Base-by-base conservation (phyloP, 352 stramenopile species). In the Elongisporangium senticosum region DNA sequence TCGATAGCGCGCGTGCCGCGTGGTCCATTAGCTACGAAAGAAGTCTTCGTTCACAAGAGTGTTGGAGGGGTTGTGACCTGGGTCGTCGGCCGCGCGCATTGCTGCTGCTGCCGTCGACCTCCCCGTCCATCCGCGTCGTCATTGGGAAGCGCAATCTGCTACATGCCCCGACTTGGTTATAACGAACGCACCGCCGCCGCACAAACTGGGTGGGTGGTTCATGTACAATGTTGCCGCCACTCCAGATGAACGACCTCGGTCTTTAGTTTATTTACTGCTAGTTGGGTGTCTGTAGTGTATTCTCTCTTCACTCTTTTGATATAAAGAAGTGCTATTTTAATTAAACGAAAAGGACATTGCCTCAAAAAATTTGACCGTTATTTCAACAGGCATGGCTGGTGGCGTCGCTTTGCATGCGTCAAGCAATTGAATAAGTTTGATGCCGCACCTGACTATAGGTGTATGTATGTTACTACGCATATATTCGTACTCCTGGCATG, bases 201-300 rank as follows among this genome's bases (percentile, higher is more conserved):
- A 43, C 33, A 43, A 43, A 43, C 33, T 43, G 33, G 33, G 33
- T 43, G 33, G 33, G 33, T 43, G 33, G 33, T 43, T 43, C 33
- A 43, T 43, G 33, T 43, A 43, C 33, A 17, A 43, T 43, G 33
- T 43, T 43, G 33, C 33, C 33, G 33, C 33, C 33, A 43, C 33
- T 43, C 33, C 33, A 43, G 33, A 43, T 43, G 33, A 43, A 43
- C 33, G 33, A 43, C 33, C 13, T 4, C 33, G 33, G 33, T 43
- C 33, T 43, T 43, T 43, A 43, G 33, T 43, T 43, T 43, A 43
- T 43, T 43, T 43, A 43, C 33, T 43, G 33, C 33, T 43, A 43
- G 33, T 43, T 43, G 33, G 33, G 33, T 43, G 33, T 43, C 33
- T 43, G 33, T 43, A 43, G 33, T 17, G 33, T 43, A 43, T 43